Conservation (phyloP, 2,329 filamentous ascomycete genomes). For the Chrysoporthe deuterocubensis region DNA sequence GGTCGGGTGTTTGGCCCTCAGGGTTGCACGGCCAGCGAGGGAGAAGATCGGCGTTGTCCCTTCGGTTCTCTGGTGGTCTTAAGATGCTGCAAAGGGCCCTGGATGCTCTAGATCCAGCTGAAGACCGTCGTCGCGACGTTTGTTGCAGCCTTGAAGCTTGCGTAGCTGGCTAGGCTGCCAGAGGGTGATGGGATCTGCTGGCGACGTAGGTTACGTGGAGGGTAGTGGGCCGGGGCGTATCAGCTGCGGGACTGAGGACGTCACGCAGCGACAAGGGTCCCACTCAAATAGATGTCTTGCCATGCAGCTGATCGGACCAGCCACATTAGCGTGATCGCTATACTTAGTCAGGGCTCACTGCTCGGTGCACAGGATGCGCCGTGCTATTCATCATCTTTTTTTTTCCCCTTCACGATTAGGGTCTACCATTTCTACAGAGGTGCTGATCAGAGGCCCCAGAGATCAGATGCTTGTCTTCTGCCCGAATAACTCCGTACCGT, state of each 20-base stretch:
- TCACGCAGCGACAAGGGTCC: conserved; percentile 22
- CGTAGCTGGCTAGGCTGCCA: conserved; percentile 18
- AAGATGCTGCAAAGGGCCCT: background rate
- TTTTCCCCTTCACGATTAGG: too few relatives aligned
- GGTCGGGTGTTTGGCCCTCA: background rate
- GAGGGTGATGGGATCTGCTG: background rate
- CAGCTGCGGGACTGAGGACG: conserved; percentile 23
- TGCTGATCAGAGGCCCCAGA: background rate
- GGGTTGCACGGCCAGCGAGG: background rate
- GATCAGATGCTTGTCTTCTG: background rate
- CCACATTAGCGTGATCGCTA: background rate
- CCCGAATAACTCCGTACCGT: background rate
- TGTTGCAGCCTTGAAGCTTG: conserved; percentile 14
- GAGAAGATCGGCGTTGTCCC: background rate
- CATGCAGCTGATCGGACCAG: background rate
- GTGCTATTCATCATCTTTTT: background rate
- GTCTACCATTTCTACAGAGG: background rate
- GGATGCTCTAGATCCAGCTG: background rate
- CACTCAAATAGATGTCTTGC: too few relatives aligned
- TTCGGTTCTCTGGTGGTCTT: background rate
- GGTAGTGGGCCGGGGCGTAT: conserved; percentile 21
- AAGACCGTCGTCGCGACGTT: background rate
- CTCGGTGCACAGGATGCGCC: too few relatives aligned
- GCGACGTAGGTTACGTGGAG: conserved; percentile 25
- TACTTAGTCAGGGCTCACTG: background rate